Base-by-base conservation (phyloP, 2,329 filamentous ascomycete genomes). In the Hymenoscyphus occultus region DNA sequence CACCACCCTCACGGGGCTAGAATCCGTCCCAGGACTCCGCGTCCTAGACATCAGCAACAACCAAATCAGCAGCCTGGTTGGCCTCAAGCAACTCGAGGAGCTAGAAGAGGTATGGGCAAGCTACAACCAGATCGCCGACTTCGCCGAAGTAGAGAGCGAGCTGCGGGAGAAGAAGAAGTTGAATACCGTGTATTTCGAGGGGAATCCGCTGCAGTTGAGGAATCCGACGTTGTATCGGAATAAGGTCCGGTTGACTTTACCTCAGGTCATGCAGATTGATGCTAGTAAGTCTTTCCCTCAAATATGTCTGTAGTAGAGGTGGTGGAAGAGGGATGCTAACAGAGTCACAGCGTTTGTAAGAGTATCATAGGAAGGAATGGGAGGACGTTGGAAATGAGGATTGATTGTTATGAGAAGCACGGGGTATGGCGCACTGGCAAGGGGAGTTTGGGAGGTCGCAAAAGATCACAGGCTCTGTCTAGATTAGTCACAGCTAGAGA, bases 101-200 rank as follows among this genome's bases (percentile, higher is more conserved):
- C 81, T 99, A 31, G 91, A 97, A 76, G 95, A 99, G 77, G 78
- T 99, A 35, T 99, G 95, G 95, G 95, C 93, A 16, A 95, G 91
- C 71, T 93, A 93, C 77, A 98, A 97, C 78, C 82, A 90, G 71
- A 77, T 99, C 32, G 80, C 80, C 22, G 91, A 91, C 75, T 96
- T 98, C 73, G 81, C 83, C 56, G 93, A 98, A 74, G 85, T 98
- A 2, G 90, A 97, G 79, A 84, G 83, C 64, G 85, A 91, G 71
- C 78, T 99, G 69, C 83, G 80, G 61, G 90, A 95, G 74, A 97
- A 97, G 80, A 81, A 90, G 74, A 80, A 88, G 45, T 78, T 98
- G 71, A 87, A 89, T 66, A 97, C 95, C 0, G 94, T 99, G 12
- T 99, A 99, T 76, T 96, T 99, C 70, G 95, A 99, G 76, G 93